These are phyloP conservation scores for Boeremia exigua DNA, from an alignment of 2,329 filamentous ascomycete genomes.

Conservation along the genomic window DNA sequence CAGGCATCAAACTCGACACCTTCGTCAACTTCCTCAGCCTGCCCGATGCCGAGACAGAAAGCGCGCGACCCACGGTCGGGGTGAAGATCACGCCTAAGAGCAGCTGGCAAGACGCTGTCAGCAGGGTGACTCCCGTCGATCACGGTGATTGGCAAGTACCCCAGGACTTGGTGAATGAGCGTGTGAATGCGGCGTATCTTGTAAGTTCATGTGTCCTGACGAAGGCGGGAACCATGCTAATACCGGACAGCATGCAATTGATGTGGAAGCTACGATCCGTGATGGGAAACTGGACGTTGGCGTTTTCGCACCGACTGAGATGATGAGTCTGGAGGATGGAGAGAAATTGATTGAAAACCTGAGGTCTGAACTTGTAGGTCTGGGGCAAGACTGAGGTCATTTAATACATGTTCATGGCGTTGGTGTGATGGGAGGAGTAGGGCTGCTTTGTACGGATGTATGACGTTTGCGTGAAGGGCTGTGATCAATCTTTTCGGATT, in stretches of 20 bases:
- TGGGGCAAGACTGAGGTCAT: neutral
- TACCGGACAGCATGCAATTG: conserved; percentile 56
- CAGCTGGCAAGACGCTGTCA: conserved; percentile 28
- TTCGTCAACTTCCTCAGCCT: conserved; percentile 83
- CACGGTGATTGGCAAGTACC: conserved; percentile 19
- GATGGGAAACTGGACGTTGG: conserved; percentile 59
- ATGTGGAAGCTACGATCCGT: conserved; percentile 61
- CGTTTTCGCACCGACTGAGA: conserved; percentile 56
- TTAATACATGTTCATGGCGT: too few relatives aligned
- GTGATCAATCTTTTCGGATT: too few relatives aligned
- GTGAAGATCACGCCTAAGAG: conserved; percentile 27
- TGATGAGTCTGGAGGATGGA: conserved; percentile 50
- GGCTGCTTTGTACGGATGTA: too few relatives aligned
- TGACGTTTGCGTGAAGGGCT: too few relatives aligned
- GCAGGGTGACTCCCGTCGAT: conserved; percentile 22
- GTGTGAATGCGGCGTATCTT: conserved; percentile 42
- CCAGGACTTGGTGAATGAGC: conserved; percentile 30
- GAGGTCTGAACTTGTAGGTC: neutral
- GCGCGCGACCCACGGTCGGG: neutral
- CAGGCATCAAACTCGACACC: conserved; percentile 70
- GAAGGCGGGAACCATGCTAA: conserved; percentile 15
- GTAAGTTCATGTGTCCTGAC: conserved; percentile 35
- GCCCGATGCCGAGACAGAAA: conserved; percentile 46
- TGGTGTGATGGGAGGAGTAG: too few relatives aligned
- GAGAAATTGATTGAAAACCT: conserved; percentile 20